Evolutionary conservation across 2,329 filamentous ascomycete species (phyloP).

Genomic region (Ceratocystis alfenasii): DNA sequence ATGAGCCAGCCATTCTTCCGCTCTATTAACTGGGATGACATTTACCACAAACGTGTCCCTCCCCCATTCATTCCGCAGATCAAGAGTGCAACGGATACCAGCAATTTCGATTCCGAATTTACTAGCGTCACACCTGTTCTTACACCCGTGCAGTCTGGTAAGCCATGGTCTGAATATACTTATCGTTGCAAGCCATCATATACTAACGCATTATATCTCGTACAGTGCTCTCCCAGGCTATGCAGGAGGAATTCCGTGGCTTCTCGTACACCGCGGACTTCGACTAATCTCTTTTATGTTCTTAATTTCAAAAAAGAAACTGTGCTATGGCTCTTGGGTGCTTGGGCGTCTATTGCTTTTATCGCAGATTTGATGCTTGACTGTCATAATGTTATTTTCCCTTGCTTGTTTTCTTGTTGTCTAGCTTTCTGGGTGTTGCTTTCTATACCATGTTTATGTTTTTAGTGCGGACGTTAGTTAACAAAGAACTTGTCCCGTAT

Average conservation of each 20-base stretch:
- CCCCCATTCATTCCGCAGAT: constrained; percentile 86
- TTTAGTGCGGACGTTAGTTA: background rate
- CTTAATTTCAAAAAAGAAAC: constrained; percentile 3
- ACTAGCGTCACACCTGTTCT: constrained; percentile 96
- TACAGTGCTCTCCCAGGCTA: constrained; percentile 85
- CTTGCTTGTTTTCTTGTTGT: background rate
- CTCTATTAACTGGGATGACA: constrained; percentile 97
- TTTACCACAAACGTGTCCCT: constrained; percentile 85
- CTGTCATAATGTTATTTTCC: background rate
- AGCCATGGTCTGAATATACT: constrained; percentile 31
- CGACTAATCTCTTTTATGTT: constrained; percentile 38
- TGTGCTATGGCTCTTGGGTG: background rate
- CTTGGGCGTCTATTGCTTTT: background rate
- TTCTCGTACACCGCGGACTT: constrained; percentile 97
- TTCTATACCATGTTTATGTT: background rate
- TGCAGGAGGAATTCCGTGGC: constrained; percentile 98
- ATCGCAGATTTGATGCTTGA: background rate
- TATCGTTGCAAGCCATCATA: background rate
- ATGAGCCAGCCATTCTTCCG: constrained; percentile 99
- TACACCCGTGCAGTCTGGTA: constrained; percentile 94
- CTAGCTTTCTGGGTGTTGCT: background rate
- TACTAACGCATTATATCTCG: background rate
- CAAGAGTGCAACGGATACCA: constrained; percentile 90
- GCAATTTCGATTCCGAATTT: constrained; percentile 98
- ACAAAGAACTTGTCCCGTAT: background rate